Percentiles rank a stretch among this genome's conserved stretches.
Evolutionary conservation across 768 basidiomycete species (phyloP).

Genomic region (Myochromella boudieri): DNA sequence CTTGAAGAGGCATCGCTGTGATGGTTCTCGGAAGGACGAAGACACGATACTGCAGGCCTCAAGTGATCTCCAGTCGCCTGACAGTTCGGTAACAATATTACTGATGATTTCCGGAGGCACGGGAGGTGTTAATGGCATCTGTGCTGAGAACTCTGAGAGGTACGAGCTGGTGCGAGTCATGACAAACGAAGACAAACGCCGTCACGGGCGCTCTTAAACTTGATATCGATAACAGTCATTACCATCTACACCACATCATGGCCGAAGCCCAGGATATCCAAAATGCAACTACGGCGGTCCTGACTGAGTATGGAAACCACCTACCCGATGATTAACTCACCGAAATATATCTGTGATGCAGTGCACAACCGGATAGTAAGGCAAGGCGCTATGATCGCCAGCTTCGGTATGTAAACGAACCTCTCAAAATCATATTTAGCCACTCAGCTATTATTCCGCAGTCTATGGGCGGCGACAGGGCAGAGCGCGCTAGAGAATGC

Average conservation of each 20-base stretch:
- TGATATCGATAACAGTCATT: no score
- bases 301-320: constrained; percentile 6
- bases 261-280: constrained; percentile 11
- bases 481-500: constrained; percentile 87
- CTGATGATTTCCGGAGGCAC: constrained; percentile 7
- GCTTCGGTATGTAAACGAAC: constrained; percentile 55
- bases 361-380: constrained; percentile 78
- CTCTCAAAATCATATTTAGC: neutral
- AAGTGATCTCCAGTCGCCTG: constrained; percentile 6
- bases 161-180: neutral
- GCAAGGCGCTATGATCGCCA: constrained; percentile 94
- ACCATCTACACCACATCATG: no score
- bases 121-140: neutral
- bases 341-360: constrained; percentile 19
- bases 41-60: constrained; percentile 4
- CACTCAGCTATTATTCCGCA: constrained; percentile 24
- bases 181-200: neutral
- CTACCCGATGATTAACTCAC: neutral
- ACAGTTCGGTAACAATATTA: constrained; percentile 4
- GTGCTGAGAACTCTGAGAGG: neutral
- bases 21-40: neutral
- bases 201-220: neutral
- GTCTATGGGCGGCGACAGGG: constrained; percentile 92
- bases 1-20: constrained; percentile 4
- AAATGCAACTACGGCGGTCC: constrained; percentile 6